Evolutionary conservation across 495 filamentous ascomycete species (phyloP).

Genomic region (Penicillium taxi): DNA sequence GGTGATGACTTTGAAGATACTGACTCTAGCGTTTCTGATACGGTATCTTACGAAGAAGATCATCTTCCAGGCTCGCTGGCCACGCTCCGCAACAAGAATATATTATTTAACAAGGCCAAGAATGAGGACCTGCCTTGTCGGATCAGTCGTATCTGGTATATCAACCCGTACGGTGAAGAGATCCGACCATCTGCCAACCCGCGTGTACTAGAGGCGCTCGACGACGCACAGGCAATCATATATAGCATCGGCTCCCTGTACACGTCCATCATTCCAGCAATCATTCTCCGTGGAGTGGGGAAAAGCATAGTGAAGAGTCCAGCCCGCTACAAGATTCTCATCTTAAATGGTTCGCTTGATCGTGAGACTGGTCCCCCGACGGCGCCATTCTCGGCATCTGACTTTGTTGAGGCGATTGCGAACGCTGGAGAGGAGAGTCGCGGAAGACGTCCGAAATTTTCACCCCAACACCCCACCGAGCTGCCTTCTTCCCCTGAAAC

Average conservation of each 20-base stretch:
- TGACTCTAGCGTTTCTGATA: constrained; percentile 50
- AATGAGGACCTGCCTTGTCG: constrained; percentile 64
- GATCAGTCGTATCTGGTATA: constrained; percentile 88
- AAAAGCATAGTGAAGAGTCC: constrained; percentile 31
- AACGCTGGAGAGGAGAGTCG: constrained; percentile 49
- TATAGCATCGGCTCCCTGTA: constrained; percentile 90
- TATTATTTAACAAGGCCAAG: constrained; percentile 67
- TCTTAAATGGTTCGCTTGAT: constrained; percentile 76
- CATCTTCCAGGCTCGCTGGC: constrained; percentile 81
- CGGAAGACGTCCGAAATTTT: constrained; percentile 15
- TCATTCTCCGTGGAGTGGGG: constrained; percentile 40
- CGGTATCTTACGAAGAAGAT: constrained; percentile 58
- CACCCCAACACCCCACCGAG: constrained; percentile 1
- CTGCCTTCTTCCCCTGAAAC: constrained; percentile 8
- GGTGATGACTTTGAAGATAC: constrained; percentile 53
- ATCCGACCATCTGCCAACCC: constrained; percentile 77
- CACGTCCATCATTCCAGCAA: constrained; percentile 65
- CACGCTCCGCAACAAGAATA: constrained; percentile 67
- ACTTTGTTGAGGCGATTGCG: constrained; percentile 74
- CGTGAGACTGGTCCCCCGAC: constrained; percentile 69
- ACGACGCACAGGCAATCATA: constrained; percentile 56
- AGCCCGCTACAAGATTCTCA: constrained; percentile 67
- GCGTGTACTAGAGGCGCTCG: constrained; percentile 60
- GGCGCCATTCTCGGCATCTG: constrained; percentile 56
- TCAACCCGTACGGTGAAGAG: constrained; percentile 91